Evolutionary conservation across 1,284 basidiomycete genomes (phyloP).

Genomic region (Prillingera fragicola): DNA sequence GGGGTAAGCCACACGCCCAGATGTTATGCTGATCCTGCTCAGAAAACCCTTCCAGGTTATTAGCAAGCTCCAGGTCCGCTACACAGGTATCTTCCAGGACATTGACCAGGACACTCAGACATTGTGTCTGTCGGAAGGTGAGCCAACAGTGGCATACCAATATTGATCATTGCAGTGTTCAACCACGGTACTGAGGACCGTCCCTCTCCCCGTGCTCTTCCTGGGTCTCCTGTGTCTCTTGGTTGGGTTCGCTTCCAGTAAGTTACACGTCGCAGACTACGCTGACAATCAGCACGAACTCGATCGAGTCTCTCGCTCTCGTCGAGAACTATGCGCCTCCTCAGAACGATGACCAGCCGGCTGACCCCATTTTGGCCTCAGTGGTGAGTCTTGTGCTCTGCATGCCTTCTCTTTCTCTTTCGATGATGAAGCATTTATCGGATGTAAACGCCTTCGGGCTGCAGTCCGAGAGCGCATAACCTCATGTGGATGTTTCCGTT

Average conservation of each 20-base stretch:
- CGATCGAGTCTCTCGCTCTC: conserved; percentile 41
- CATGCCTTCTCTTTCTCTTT: background rate
- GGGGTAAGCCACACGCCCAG: conserved; percentile 8
- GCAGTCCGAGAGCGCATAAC: conserved; percentile 46
- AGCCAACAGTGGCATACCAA: conserved; percentile 2
- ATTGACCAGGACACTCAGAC: conserved; percentile 44
- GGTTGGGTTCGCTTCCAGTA: conserved; percentile 70
- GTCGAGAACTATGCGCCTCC: conserved; percentile 42
- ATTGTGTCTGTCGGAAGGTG: conserved; percentile 41
- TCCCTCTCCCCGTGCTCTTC: conserved; percentile 28
- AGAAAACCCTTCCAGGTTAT: conserved; percentile 46
- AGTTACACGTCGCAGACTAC: conserved; percentile 35
- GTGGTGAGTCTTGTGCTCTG: too few species aligned
- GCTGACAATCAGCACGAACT: conserved; percentile 36
- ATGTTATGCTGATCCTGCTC: background rate
- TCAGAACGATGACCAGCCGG: conserved; percentile 19
- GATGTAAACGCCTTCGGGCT: conserved; percentile 38
- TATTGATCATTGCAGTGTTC: conserved; percentile 26
- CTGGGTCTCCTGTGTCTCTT: conserved; percentile 29
- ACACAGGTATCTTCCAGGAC: conserved; percentile 45
- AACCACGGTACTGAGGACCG: conserved; percentile 45
- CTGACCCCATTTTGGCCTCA: conserved; percentile 41
- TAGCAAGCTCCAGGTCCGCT: conserved; percentile 42
- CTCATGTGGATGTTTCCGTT: conserved; percentile 47
- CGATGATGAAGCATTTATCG: conserved; percentile 46